Conservation (phyloP, 306 rosid genomes). For the Pueraria montana region DNA sequence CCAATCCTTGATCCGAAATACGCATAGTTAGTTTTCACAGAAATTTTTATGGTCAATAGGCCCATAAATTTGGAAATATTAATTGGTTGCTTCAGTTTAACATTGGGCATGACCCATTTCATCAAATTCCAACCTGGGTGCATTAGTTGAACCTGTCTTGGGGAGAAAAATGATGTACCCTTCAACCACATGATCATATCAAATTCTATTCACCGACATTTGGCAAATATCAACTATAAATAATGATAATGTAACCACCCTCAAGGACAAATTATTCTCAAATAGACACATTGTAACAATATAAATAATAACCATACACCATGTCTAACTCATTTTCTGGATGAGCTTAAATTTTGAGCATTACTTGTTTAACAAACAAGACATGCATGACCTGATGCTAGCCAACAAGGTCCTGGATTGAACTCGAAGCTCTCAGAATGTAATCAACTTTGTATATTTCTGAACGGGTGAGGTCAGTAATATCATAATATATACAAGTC, state of each 20-base stretch:
- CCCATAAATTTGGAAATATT: not conserved
- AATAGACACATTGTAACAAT: not conserved
- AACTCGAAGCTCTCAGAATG: not conserved
- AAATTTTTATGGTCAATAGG: not conserved
- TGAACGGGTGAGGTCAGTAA: not conserved
- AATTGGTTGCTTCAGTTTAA: not conserved
- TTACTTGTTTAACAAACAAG: not conserved
- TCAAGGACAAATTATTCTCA: not conserved
- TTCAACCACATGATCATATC: not conserved
- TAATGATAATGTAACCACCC: not conserved
- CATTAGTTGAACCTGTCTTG: not conserved
- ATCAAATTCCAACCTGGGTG: slow-evolving; percentile 18
- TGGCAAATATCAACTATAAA: not conserved
- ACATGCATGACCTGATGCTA: slow-evolving; percentile 13
- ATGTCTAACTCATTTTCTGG: not conserved
- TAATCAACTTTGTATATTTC: not conserved
- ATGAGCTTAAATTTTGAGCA: not conserved
- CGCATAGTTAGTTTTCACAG: not conserved
- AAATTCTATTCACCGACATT: not conserved
- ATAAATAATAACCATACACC: not conserved
- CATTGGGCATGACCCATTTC: not conserved
- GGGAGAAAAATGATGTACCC: not conserved
- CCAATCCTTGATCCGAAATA: not conserved
- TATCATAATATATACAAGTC: not conserved
- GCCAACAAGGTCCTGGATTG: slow-evolving; percentile 3